Conservation (phyloP, 2,329 filamentous ascomycete species). For the Rhynchosporium agropyri region DNA sequence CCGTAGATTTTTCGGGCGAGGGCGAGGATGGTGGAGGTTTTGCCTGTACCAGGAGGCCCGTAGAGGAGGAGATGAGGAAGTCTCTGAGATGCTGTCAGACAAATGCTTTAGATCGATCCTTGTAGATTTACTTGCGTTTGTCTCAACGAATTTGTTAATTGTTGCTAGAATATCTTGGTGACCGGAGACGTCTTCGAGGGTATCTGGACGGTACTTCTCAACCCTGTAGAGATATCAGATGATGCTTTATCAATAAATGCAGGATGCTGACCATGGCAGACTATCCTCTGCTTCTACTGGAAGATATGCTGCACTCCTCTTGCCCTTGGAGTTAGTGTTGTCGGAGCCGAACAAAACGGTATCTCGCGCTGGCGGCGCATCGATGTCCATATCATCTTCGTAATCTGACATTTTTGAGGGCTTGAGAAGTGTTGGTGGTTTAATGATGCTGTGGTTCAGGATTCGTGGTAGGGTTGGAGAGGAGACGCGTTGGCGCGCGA, state of each 20-base stretch:
- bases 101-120: background rate
- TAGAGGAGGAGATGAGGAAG: constrained; percentile 96
- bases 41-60: constrained; percentile 93
- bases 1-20: constrained; percentile 94
- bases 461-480: background rate
- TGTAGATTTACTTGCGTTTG: constrained; percentile 60
- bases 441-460: background rate
- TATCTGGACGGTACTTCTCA: constrained; percentile 92
- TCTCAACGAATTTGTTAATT: constrained; percentile 96
- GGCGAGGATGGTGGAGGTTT: constrained; percentile 94
- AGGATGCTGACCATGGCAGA: constrained; percentile 73
- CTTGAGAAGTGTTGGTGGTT: background rate
- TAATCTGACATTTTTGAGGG: constrained; percentile 53
- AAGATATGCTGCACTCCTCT: constrained; percentile 88
- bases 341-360: constrained; percentile 73
- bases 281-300: constrained; percentile 93
- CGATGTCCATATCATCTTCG: constrained; percentile 71
- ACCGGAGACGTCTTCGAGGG: constrained; percentile 88
- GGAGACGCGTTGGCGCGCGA: constrained; percentile 12
- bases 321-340: constrained; percentile 76
- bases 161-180: constrained; percentile 97
- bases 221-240: constrained; percentile 61
- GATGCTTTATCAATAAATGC: constrained; percentile 13
- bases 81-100: constrained; percentile 50
- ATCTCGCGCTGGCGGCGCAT: constrained; percentile 55